phyloP scores from a whole-genome alignment of 2,329 filamentous ascomycete species.

The Aspergillus chevalieri region DNA sequence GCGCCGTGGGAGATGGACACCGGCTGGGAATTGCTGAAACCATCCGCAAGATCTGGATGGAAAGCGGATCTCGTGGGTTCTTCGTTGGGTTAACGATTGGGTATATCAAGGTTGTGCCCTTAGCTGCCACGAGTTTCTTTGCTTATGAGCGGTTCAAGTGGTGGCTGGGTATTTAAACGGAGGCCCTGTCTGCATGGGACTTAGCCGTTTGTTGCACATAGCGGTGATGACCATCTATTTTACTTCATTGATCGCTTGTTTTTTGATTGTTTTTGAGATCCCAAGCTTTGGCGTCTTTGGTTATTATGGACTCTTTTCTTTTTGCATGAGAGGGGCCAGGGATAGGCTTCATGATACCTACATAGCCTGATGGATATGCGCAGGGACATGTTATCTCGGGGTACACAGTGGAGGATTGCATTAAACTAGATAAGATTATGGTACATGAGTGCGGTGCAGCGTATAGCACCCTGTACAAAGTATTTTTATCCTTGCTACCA shows the following conservation, averaged over 20 bases:
- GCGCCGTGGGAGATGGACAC: conserved; percentile 85
- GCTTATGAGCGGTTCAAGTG: conserved; percentile 61
- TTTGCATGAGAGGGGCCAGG: conserved; percentile 10
- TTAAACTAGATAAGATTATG: not conserved
- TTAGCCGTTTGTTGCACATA: not conserved
- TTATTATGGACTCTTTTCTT: conserved; percentile 14
- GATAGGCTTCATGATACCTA: conserved; percentile 5
- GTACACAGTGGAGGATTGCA: not conserved
- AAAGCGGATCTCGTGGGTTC: conserved; percentile 74
- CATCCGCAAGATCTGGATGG: conserved; percentile 63
- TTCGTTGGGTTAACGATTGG: conserved; percentile 91
- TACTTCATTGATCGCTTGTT: not conserved
- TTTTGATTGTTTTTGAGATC: conserved; percentile 6
- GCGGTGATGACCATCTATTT: not conserved
- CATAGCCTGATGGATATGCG: conserved; percentile 7
- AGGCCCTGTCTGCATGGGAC: not conserved
- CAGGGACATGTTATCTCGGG: not conserved
- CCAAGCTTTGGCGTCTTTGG: conserved; percentile 7
- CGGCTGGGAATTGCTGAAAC: conserved; percentile 74
- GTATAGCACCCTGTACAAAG: no score
- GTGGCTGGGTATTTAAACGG: conserved; percentile 57
- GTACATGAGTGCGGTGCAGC: no score
- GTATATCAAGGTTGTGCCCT: conserved; percentile 87
- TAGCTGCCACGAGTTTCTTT: conserved; percentile 69
- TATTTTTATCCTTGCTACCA: no score